A percentile compares a stretch with the other conserved stretches of the same genome.
Evolutionary conservation across 768 basidiomycete species (phyloP).

Genomic region (Hygrocybe coccinea): DNA sequence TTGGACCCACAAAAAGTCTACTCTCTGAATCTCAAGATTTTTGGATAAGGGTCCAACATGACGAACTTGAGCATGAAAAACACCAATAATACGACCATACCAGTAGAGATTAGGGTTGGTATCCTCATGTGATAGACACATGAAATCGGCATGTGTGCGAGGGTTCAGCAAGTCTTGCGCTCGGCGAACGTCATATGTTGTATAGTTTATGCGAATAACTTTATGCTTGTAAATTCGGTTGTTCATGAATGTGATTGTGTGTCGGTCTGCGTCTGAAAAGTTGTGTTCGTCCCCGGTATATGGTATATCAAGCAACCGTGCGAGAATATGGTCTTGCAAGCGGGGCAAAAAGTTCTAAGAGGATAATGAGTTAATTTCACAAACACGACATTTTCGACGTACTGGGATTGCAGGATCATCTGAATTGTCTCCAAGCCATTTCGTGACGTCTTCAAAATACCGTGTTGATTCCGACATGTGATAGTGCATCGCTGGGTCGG

Average conservation of each 20-base stretch:
- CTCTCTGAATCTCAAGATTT: conserved; percentile 7
- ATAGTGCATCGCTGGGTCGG: conserved; percentile 3
- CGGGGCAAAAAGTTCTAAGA: conserved; percentile 24
- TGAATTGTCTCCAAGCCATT: conserved; percentile 1
- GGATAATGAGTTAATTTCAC: conserved; percentile 8
- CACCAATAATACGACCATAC: conserved; percentile 16
- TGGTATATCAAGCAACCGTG: conserved; percentile 14
- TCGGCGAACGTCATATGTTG: conserved; percentile 29
- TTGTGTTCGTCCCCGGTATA: conserved; percentile 15
- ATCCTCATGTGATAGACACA: conserved; percentile 9
- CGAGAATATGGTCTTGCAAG: conserved; percentile 29
- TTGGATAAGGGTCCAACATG: conserved; percentile 11
- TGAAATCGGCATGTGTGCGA: conserved; percentile 6
- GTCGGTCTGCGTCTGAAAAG: conserved; percentile 14
- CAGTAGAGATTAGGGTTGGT: conserved; percentile 20
- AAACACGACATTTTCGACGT: conserved; percentile 4
- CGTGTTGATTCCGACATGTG: conserved; percentile 18
- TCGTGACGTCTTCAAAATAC: conserved; percentile 24
- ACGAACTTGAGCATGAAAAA: conserved; percentile 27
- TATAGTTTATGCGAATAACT: conserved; percentile 21
- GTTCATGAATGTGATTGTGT: conserved; percentile 16
- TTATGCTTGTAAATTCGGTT: conserved; percentile 30
- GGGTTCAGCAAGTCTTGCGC: conserved; percentile 37
- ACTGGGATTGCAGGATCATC: conserved; percentile 19
- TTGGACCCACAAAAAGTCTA: conserved; percentile 41